These are phyloP conservation scores for Planoprotostelium fungivorum DNA, from an alignment of 78 protist genomes.

Conservation along the genomic window DNA sequence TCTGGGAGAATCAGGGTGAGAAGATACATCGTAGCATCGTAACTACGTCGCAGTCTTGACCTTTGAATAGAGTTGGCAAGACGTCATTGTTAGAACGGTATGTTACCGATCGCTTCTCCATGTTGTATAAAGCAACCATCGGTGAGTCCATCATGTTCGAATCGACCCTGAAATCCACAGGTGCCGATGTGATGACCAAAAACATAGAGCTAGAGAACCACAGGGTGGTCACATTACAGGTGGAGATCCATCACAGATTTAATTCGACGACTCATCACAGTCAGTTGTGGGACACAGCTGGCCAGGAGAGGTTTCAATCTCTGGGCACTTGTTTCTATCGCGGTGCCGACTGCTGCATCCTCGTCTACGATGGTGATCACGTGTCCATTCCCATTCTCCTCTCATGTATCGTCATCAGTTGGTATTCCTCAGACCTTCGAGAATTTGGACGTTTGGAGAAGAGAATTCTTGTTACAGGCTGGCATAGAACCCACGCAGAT, in stretches of 20 bases:
- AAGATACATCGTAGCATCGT: no score
- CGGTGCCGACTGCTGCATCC: constrained; percentile 72
- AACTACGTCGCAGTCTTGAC: no score
- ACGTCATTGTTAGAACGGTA: neutral
- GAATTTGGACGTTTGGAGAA: constrained; percentile 49
- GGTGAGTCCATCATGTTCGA: neutral
- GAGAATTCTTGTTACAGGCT: constrained; percentile 36
- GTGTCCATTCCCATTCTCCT: neutral
- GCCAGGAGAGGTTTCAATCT: constrained; percentile 72
- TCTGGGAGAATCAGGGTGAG: neutral
- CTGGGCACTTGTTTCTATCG: constrained; percentile 61
- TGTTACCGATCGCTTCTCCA: neutral
- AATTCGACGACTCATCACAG: neutral
- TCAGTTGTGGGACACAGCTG: constrained; percentile 56
- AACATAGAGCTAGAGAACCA: constrained; percentile 8
- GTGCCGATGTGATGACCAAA: neutral
- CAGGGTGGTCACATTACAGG: constrained; percentile 31
- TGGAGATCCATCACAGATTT: neutral
- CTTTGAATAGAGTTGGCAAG: neutral
- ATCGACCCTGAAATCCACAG: neutral
- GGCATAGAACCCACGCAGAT: constrained; percentile 31
- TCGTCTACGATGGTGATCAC: constrained; percentile 57
- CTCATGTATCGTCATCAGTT: neutral
- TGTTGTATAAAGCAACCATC: neutral
- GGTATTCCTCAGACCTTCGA: constrained; percentile 15